Evolutionary conservation across 441 rosid species (phyloP), one percentile per base, ranked within the genome.

Genomic region (Biscutella laevigata): DNA sequence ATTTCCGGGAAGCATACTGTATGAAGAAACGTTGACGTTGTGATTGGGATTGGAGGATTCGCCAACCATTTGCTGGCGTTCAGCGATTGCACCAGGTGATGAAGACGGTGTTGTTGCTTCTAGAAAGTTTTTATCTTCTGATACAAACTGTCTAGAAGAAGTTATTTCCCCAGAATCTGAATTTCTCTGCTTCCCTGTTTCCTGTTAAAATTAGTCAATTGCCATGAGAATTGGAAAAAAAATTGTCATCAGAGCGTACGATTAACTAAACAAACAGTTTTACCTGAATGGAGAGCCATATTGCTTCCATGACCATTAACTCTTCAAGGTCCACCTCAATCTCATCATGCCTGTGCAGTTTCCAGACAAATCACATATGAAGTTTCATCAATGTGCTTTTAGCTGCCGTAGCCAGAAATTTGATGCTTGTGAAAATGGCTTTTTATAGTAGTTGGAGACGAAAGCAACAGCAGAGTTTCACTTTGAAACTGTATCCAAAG

Each of bases 221-320:
- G 26, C 39, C 11, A 26, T 61, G 33, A 53, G 40, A 56, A 40
- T 7, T 12, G 4, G 6, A 0, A 25, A 46, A 12, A 47, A 25
- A 14, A 37, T 4, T 15, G 3, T 44, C 36, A 20, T 40, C 3
- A 11, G 7, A 63, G 10, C 53, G 10, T n/a, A 48, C 44, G 21
- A 41, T 1, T 27, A 32, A 7, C 0, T 22, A 2, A 51, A 42
- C 21, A 45, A 32, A 33, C 22, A 2, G 7, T 6, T 11, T 53
- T 74, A 86, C 98, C 96, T 88, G 96, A 61, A 88, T 77, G 13
- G 98, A 94, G 69, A 69, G 96, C 97, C 95, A 88, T 60, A 94
- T 81, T 41, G 96, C 99, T 77, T 88, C 96, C 86, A 80, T 88
- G 39, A 88, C 77, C 99, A 94, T 94, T 64, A 88, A 74, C 51